Percentiles rank a stretch among this genome's conserved stretches.
These are phyloP conservation scores for Daldinia childiae DNA, from an alignment of 495 filamentous ascomycete genomes.

Conservation along the genomic window DNA sequence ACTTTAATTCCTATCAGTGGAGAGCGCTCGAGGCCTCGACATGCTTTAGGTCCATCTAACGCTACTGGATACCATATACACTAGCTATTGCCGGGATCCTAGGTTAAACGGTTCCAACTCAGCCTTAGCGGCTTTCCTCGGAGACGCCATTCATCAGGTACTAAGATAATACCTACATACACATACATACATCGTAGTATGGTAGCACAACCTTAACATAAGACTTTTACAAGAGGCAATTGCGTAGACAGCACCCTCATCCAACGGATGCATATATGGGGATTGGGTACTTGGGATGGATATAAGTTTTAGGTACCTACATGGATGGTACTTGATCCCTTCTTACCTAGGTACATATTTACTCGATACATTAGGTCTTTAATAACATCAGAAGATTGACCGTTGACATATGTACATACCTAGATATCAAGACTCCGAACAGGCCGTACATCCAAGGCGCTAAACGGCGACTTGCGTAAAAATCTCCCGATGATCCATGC, in stretches of 20 bases:
- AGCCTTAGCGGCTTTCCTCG: slow-evolving; percentile 43
- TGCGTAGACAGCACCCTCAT: slow-evolving; percentile 20
- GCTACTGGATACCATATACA: too few species aligned
- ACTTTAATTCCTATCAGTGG: background rate
- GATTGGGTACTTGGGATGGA: background rate
- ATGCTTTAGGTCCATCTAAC: too few species aligned
- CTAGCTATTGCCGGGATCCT: slow-evolving; percentile 23
- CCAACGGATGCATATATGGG: background rate
- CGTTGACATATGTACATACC: background rate
- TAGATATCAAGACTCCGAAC: background rate
- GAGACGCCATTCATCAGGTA: slow-evolving; percentile 13
- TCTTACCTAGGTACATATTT: background rate
- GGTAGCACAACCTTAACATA: slow-evolving; percentile 11
- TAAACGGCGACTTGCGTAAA: slow-evolving; percentile 11
- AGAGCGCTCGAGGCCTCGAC: background rate
- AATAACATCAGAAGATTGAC: background rate
- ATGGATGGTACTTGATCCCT: background rate
- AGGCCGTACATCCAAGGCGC: background rate
- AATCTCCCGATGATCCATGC: slow-evolving; percentile 23
- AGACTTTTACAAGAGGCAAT: slow-evolving; percentile 9
- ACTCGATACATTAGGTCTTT: background rate
- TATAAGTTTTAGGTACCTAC: slow-evolving; percentile 6
- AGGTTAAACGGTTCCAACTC: slow-evolving; percentile 2
- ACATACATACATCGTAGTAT: background rate
- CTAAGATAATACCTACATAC: background rate